These are phyloP conservation scores for Uronychia setigera DNA, from an alignment of 73 alveolate genomes.

Conservation along the genomic window DNA sequence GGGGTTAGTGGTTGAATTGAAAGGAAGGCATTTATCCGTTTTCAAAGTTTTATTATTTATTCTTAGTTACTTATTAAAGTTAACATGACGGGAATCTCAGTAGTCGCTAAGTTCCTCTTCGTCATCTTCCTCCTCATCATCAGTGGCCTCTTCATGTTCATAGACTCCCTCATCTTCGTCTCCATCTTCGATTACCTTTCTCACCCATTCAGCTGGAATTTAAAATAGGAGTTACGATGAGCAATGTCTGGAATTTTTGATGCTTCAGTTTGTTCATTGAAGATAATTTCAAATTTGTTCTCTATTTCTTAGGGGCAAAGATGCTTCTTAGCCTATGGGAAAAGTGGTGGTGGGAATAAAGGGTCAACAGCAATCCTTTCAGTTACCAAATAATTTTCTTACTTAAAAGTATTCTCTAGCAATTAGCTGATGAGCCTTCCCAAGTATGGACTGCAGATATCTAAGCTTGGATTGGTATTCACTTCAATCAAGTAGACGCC, in stretches of 20 bases:
- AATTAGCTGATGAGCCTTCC: constrained; percentile 75
- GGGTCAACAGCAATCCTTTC: constrained; percentile 56
- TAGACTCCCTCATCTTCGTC: not conserved
- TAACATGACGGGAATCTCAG: too few species aligned
- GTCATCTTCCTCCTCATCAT: not conserved
- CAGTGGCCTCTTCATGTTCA: not conserved
- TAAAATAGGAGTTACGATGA: constrained; percentile 7
- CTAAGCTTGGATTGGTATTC: constrained; percentile 81
- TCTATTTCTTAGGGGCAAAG: constrained; percentile 32
- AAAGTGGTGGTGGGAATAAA: constrained; percentile 51
- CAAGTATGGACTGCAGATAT: constrained; percentile 72
- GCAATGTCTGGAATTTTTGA: constrained; percentile 20
- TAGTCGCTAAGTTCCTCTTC: not conserved
- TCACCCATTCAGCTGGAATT: not conserved
- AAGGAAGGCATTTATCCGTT: constrained; percentile 1
- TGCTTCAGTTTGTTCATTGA: constrained; percentile 47
- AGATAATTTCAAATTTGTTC: constrained; percentile 51
- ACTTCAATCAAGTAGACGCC: constrained; percentile 78
- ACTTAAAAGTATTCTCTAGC: constrained; percentile 76
- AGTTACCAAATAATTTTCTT: not conserved
- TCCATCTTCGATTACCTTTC: not conserved
- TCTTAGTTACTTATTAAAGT: too few species aligned
- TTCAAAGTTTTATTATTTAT: not conserved
- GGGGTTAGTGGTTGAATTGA: too few species aligned
- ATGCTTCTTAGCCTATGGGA: constrained; percentile 32